phyloP scores from a whole-genome alignment of 108 stramenopile species.

The Skeletonema costatum region DNA sequence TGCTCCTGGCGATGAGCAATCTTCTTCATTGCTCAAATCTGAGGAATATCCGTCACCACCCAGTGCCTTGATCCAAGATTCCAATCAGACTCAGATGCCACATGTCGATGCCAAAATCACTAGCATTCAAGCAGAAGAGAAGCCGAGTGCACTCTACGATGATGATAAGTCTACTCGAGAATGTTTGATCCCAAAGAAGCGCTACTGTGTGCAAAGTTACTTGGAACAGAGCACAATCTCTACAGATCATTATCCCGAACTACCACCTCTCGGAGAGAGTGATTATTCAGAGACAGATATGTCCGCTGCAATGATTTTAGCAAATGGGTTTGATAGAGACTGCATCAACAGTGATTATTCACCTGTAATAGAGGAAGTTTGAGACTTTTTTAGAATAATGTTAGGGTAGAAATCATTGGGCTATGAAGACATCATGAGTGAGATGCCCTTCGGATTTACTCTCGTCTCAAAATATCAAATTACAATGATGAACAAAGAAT shows the following conservation, averaged over 20 bases:
- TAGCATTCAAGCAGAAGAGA: background rate
- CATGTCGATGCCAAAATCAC: background rate
- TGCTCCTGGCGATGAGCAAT: constrained; percentile 5
- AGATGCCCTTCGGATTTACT: no score
- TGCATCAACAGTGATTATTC: background rate
- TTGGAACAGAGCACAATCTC: background rate
- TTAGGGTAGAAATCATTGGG: no score
- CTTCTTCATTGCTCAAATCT: background rate
- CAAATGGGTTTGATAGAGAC: constrained; percentile 33
- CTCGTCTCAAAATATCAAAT: no score
- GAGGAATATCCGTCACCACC: background rate
- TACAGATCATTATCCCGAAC: constrained; percentile 1
- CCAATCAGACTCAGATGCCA: background rate
- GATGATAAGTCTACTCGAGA: background rate
- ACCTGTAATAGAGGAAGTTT: background rate
- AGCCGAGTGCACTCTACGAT: background rate
- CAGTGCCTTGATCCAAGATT: background rate
- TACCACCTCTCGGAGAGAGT: background rate
- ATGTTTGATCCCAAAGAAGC: constrained; percentile 35
- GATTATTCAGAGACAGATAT: constrained; percentile 39
- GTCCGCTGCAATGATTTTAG: constrained; percentile 48
- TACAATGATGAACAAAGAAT: no score
- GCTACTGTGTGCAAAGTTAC: constrained; percentile 15
- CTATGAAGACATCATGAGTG: no score
- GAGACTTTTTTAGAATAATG: background rate